phyloP scores from a whole-genome alignment of 305 asterid species.

The Caryopteris hybrid region DNA sequence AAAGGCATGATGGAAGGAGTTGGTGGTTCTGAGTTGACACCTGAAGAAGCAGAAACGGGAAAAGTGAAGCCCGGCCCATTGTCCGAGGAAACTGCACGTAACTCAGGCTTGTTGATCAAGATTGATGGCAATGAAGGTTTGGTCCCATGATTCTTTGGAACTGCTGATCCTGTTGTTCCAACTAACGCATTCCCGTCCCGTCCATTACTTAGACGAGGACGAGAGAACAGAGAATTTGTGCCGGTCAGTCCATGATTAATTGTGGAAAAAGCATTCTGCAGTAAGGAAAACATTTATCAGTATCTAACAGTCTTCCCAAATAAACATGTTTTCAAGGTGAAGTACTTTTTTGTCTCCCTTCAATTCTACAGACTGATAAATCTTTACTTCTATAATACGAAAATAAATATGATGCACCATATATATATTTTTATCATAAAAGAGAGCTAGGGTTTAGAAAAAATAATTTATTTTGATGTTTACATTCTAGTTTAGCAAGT shows the following conservation, averaged over 20 bases:
- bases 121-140: constrained; percentile 56
- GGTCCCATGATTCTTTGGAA: constrained; percentile 37
- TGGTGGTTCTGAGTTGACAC: constrained; percentile 70
- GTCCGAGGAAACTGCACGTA: constrained; percentile 32
- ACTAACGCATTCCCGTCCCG: constrained; percentile 27
- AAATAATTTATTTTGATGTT: background rate
- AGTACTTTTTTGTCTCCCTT: background rate
- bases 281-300: constrained; percentile 13
- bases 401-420: background rate
- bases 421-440: background rate
- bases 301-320: background rate
- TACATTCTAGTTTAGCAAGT: background rate
- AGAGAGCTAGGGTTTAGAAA: background rate
- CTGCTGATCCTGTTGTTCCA: constrained; percentile 23
- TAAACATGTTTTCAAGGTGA: background rate
- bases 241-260: constrained; percentile 28
- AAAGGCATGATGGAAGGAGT: constrained; percentile 70
- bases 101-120: constrained; percentile 40
- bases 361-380: background rate
- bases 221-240: constrained; percentile 26
- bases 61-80: constrained; percentile 66
- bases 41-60: constrained; percentile 57
- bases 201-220: constrained; percentile 37
- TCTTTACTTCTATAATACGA: background rate
- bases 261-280: constrained; percentile 44